Percentiles rank a stretch among this genome's conserved stretches.
phyloP scores from a whole-genome alignment of 140 eudicot species.

The Senecio squalidus region DNA sequence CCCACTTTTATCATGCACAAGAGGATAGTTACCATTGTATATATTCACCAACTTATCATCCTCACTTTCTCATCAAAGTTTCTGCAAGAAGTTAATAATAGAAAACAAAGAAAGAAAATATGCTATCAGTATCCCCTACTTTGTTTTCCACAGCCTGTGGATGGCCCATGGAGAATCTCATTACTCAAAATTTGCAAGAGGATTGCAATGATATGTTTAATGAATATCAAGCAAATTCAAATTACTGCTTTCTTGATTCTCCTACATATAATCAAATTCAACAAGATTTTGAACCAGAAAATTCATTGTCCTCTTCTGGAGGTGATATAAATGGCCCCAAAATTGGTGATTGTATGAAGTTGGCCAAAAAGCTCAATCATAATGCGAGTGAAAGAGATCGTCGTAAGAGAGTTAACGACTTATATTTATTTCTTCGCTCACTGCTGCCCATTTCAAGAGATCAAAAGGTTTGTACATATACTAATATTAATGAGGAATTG shows the following conservation, averaged over 20 bases:
- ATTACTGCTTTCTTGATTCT: constrained; percentile 22
- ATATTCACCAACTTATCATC: constrained; percentile 20
- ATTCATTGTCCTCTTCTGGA: constrained; percentile 4
- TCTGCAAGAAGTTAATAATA: not conserved
- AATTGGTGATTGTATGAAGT: not conserved
- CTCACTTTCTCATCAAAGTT: constrained; percentile 12
- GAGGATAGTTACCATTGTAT: constrained; percentile 3
- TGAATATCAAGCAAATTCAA: constrained; percentile 21
- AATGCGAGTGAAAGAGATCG: constrained; percentile 83
- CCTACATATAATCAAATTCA: constrained; percentile 9
- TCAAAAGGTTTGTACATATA: constrained; percentile 36
- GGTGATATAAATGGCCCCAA: not conserved
- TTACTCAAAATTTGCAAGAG: constrained; percentile 8
- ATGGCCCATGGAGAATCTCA: constrained; percentile 29
- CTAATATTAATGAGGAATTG: too few species aligned
- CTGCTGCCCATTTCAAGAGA: constrained; percentile 44
- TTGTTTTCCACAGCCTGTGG: constrained; percentile 24
- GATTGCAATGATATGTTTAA: constrained; percentile 2
- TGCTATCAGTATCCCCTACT: constrained; percentile 32
- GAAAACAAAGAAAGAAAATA: constrained; percentile 9
- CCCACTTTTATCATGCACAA: not conserved
- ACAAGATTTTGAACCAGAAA: constrained; percentile 4
- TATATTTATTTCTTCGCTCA: constrained; percentile 55
- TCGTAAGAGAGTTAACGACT: constrained; percentile 52
- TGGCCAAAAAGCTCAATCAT: constrained; percentile 54